Evolutionary conservation across 2,329 filamentous ascomycete genomes (phyloP), one percentile per base, ranked within the genome.

Genomic region (Ascochyta viciae-villosae): DNA sequence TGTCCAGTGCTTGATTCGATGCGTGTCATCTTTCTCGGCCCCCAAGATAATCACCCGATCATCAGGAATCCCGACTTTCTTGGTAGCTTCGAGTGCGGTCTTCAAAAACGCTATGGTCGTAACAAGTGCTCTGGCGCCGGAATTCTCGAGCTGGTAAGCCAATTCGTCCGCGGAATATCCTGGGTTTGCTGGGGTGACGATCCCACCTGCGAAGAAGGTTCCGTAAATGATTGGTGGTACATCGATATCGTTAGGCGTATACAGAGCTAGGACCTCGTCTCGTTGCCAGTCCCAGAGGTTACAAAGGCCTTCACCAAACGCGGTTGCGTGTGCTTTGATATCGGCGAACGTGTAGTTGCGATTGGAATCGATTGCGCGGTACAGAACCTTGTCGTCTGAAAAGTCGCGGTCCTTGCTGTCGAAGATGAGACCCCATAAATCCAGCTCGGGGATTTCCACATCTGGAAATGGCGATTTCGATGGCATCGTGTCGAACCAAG

Each of bases 241-340:
- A 73, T 96, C 93, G 70, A 96, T 88, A 73, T 84, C 87, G 74
- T 97, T 97, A 34, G 92, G 90, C 1, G 90, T 87, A 79, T 89
- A 96, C 47, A 96, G 81, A 10, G 85, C 89, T 9, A 96, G 81
- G 1, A 94, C 89, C 70, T 96, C 91, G 65, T 90, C 89, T 70
- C 89, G 91, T 65, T 87, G 82, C 89, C 92, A 96, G 48, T 87
- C 82, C 83, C 88, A 94, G 26, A 81, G 75, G 29, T 88, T 85
- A 67, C 86, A 87, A 15, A 97, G 82, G 0, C 91, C 93, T 63
- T 88, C 85, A 45, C 91, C 93, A 63, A 96, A 95, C 9, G 86
- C 82, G 26, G 87, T 77, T 3, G 91, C 88, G 15, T 85, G 80
- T 57, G 80, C 79, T 66, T 85, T 88, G 54, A 90, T 77, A 57